Evolutionary conservation across 148 eudicot genomes (phyloP), one percentile per base, ranked within the genome.

Genomic region (Fagopyrum tataricum): DNA sequence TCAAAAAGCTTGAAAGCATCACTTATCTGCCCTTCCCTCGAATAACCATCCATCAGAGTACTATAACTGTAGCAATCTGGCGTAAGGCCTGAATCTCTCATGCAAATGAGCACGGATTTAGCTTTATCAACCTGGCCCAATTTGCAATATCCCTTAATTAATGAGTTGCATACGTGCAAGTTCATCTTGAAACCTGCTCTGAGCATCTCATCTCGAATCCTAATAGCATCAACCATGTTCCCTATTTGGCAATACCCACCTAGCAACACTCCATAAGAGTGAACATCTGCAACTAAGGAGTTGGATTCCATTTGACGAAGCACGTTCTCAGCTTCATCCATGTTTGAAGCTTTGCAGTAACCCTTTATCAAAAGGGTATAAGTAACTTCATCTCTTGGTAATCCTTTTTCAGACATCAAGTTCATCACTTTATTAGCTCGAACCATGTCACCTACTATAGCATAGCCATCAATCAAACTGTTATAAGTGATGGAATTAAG

Each of bases 81-180:
- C 80, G 80, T 81, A 23, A 94, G 75, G 24, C 87, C 87, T 88
- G 82, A 90, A 17, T 69, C 82, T 11, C 37, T 69, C 97, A 94
- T 89, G 23, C 67, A 72, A 40, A 42, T 44, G 13, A 84, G 12
- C 20, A 94, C 42, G 49, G 55, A 75, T 76, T 85, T 81, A 1
- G 97, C 97, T 66, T 82, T 75, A 44, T 46, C 70, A 23, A 89
- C 71, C 84, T 80, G 84, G 40, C 93, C 93, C 72, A 81, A 77
- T 74, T 89, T 94, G 82, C 96, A 90, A 70, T 88, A 87, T 58
- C 97, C 97, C 71, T 87, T 92, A n/a, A 92, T 85, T 67, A 92
- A 76, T 7, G 93, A 84, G 73, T 92, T 92, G 72, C 85, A 89
- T 44, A 91, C 78, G 72, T 81, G 76, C 66, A 81, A 44, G 79